A percentile compares a stretch with the other conserved stretches of the same genome.
Evolutionary conservation across 495 filamentous ascomycete species (phyloP).

Genomic region (Penicillium roqueforti): DNA sequence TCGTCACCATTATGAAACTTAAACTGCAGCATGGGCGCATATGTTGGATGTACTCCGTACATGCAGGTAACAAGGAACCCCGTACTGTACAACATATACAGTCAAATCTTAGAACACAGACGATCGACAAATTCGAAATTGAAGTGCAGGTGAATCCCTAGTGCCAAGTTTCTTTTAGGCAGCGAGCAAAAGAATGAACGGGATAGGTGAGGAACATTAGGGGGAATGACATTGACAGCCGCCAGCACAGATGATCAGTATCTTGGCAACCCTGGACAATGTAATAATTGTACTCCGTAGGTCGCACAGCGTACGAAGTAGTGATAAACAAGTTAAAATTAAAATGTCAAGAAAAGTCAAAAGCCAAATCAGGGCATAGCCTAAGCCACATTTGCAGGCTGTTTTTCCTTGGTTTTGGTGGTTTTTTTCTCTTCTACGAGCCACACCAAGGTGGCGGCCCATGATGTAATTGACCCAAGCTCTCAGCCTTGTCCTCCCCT

Average conservation of each 20-base stretch:
- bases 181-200: conserved; percentile 21
- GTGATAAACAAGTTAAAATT: not conserved
- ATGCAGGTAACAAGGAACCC: not conserved
- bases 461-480: conserved; percentile 24
- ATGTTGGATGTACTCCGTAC: not conserved
- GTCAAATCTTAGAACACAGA: conserved; percentile 1
- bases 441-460: conserved; percentile 21
- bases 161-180: conserved; percentile 25
- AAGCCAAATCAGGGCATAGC: not conserved
- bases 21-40: not conserved
- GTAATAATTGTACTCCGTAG: not conserved
- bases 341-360: not conserved
- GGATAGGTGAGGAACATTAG: conserved; percentile 17
- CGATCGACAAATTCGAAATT: not conserved
- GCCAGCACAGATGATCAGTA: conserved; percentile 1
- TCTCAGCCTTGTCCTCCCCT: conserved; percentile 4
- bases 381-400: conserved; percentile 7
- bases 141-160: conserved; percentile 1
- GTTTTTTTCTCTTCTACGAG: conserved; percentile 1
- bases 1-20: conserved; percentile 5
- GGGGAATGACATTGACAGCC: not conserved
- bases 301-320: not conserved
- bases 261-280: not conserved
- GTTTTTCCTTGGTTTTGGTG: not conserved
- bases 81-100: not conserved